Conservation (phyloP, 441 rosid species). For the Adansonia gregorii region DNA sequence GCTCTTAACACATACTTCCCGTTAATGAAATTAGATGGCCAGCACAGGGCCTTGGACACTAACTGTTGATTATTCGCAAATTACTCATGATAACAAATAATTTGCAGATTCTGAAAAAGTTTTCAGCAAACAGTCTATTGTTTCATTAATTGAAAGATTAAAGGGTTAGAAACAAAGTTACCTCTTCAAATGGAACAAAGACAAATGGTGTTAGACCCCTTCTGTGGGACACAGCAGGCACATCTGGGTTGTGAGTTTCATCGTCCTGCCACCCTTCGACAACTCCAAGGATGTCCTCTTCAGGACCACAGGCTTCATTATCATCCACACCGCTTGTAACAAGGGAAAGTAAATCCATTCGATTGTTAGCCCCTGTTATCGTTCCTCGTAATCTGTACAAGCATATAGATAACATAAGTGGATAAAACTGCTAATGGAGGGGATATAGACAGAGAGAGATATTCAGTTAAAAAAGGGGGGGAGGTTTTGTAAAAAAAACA, state of each 20-base stretch:
- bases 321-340: conserved; percentile 76
- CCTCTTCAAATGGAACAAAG: conserved; percentile 93
- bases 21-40: not conserved
- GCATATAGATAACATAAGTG: conserved; percentile 15
- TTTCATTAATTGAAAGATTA: conserved; percentile 3
- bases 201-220: conserved; percentile 87
- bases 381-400: conserved; percentile 76
- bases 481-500: not conserved
- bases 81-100: not conserved
- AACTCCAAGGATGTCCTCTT: conserved; percentile 69
- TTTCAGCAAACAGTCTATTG: not conserved
- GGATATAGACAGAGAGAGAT: not conserved
- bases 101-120: not conserved
- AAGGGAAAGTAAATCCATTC: conserved; percentile 87
- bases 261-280: conserved; percentile 81
- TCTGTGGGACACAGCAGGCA: conserved; percentile 78
- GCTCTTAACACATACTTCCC: not conserved
- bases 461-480: not conserved
- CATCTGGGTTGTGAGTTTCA: conserved; percentile 77
- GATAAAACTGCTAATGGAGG: not conserved
- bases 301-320: conserved; percentile 55
- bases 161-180: conserved; percentile 26
- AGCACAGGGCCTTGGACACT: not conserved
- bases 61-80: not conserved
- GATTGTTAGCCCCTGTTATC: conserved; percentile 71